These are phyloP conservation scores for Mycena alexandri DNA, from an alignment of 768 basidiomycete species.

Conservation along the genomic window DNA sequence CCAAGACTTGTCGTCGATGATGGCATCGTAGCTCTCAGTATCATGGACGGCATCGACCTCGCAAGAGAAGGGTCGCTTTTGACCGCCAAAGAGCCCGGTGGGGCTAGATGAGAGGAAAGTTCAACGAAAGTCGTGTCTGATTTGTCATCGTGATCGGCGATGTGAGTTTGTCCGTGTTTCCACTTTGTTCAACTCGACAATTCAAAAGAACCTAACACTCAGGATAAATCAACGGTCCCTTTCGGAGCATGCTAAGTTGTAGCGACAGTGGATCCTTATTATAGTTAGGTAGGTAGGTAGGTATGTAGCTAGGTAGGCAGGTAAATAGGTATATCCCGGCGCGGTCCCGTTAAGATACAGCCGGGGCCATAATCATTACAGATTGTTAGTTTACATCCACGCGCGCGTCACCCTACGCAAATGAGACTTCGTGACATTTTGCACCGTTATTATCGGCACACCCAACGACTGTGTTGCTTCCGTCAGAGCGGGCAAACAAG, in stretches of 20 bases:
- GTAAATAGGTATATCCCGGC: no score
- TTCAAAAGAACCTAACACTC: no score
- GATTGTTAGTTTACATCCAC: no score
- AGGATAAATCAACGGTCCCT: no score
- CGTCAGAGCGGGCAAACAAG: conserved; percentile 13
- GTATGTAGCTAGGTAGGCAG: no score
- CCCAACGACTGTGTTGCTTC: conserved; percentile 17
- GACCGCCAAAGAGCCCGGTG: not conserved
- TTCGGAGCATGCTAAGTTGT: no score
- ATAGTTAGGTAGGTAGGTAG: no score
- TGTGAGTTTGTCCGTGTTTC: conserved; percentile 14
- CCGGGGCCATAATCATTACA: no score
- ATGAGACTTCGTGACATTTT: conserved; percentile 20
- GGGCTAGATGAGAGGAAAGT: no score
- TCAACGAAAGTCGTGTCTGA: not conserved
- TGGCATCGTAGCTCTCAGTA: conserved; percentile 36
- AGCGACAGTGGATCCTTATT: no score
- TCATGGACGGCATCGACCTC: conserved; percentile 16
- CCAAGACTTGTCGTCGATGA: conserved; percentile 44
- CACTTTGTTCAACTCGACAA: conserved; percentile 20
- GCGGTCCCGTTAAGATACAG: no score
- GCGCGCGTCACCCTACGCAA: no score
- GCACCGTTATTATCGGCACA: conserved; percentile 30
- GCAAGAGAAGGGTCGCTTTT: not conserved
- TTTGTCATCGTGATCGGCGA: not conserved